Base-by-base conservation (phyloP, 129 eudicot species). In the Solidago caesia region DNA sequence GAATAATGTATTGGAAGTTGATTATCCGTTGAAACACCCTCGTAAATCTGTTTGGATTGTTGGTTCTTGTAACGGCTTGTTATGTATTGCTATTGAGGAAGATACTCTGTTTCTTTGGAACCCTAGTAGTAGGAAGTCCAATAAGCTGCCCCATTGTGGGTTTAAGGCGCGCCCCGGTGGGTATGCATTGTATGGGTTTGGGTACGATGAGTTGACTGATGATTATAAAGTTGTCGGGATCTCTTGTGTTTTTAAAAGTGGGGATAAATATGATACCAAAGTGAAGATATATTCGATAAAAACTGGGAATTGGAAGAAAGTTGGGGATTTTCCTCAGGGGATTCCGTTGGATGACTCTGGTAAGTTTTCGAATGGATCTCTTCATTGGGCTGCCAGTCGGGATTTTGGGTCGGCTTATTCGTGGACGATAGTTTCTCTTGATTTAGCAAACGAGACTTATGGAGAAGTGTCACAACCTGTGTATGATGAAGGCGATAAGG, bases 171-270 rank as follows among this genome's bases (percentile, higher is more conserved):
- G 45, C 67, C 15, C 46, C 0, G 86, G 86, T 10, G 74, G 70
- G 64, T 79, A 49, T 51, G 52, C 74, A 13, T 16, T 70, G 5
- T 89, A 72, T 56, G 96, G 90, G 2, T 89, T 89, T 53, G 96
- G 92, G 57, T 87, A 79, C 42, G 73, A 75, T 52, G 86, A 67
- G 73, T 33, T 56, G 3, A 74, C 26, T 26, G 92, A 85, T 73
- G 96, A 89, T 71, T 85, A 80, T 57, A 85, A 83, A 68, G 88
- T 89, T 16, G 87, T 89, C 49, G 87, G 82, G n/a, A 82, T 87
- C 0, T 83, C 72, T 69, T 79, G 90, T 70, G 57, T n/a, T 7
- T 74, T 77, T 42, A 67, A 55, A 21, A 41, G 21, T 12, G 68
- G 64, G 1, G 69, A 39, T 61, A 61, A 44, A 12, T 77, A 59